phyloP scores from a whole-genome alignment of 176 grass and related monocot species.

The Stipa capillata region DNA sequence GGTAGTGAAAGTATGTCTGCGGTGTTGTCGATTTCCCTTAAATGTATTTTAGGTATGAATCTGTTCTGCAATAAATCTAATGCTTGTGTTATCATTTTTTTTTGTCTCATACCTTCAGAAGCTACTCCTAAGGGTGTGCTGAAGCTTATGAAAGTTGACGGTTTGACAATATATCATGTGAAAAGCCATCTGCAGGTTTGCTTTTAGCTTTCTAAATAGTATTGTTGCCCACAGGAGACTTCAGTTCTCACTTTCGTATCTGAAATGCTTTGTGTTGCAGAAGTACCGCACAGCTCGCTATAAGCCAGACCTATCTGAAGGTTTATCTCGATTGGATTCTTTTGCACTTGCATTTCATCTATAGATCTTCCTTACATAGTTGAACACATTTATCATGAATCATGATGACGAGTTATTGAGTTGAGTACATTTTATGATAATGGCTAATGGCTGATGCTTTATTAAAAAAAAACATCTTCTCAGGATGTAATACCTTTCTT shows the following conservation, averaged over 20 bases:
- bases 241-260: conserved; percentile 17
- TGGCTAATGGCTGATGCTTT: background rate
- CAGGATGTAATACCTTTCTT: background rate
- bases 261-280: conserved; percentile 43
- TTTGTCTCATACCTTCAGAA: conserved; percentile 34
- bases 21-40: conserved; percentile 6
- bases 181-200: conserved; percentile 96
- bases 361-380: background rate
- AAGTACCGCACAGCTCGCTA: conserved; percentile 85
- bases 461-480: background rate
- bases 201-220: conserved; percentile 9
- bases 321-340: conserved; percentile 34
- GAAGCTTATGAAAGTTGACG: conserved; percentile 89
- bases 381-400: background rate
- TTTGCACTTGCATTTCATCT: background rate
- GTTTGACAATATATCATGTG: conserved; percentile 96
- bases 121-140: conserved; percentile 90
- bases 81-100: conserved; percentile 16
- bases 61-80: conserved; percentile 18
- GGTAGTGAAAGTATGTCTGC: conserved; percentile 78
- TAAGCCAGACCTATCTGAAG: conserved; percentile 71
- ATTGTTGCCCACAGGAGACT: conserved; percentile 3
- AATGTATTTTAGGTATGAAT: conserved; percentile 2
- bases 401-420: background rate
- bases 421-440: conserved; percentile 6